Conservation (phyloP, 805 yeast species). For the Debaryomyces prosopidis region DNA sequence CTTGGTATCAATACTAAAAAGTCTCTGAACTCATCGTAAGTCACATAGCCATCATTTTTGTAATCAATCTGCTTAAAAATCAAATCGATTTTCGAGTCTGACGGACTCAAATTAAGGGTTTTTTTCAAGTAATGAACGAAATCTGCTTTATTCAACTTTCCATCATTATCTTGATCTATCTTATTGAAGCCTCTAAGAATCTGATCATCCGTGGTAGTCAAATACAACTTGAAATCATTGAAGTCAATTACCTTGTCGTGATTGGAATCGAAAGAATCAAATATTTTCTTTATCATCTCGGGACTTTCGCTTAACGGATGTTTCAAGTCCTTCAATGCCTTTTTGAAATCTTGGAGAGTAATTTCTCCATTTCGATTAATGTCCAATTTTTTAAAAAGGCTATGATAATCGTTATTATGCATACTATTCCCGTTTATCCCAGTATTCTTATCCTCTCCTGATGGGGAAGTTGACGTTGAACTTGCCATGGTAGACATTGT, state of each 20-base stretch:
- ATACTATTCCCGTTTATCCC: background rate
- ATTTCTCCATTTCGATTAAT: constrained; percentile 47
- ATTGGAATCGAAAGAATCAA: constrained; percentile 58
- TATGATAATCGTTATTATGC: constrained; percentile 25
- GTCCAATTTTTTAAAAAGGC: constrained; percentile 37
- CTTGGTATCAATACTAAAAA: constrained; percentile 83
- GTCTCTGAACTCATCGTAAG: constrained; percentile 85
- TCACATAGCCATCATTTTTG: constrained; percentile 63
- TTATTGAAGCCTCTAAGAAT: constrained; percentile 65
- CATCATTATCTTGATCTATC: constrained; percentile 74
- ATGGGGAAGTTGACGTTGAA: background rate
- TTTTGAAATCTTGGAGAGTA: constrained; percentile 47
- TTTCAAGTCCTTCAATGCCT: constrained; percentile 45
- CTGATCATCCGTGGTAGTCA: constrained; percentile 67
- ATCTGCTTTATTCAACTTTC: constrained; percentile 64
- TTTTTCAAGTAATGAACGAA: constrained; percentile 62
- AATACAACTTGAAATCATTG: constrained; percentile 65
- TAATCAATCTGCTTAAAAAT: constrained; percentile 58
- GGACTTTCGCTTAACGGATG: constrained; percentile 68
- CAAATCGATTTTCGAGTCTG: constrained; percentile 50
- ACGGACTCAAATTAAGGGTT: constrained; percentile 53
- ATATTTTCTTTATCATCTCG: constrained; percentile 57
- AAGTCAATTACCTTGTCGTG: constrained; percentile 60
- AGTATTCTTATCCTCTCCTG: background rate
- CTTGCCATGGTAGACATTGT: constrained; percentile 2